Evolutionary conservation across 306 rosid species (phyloP).

Genomic region (Castanospermum australe): DNA sequence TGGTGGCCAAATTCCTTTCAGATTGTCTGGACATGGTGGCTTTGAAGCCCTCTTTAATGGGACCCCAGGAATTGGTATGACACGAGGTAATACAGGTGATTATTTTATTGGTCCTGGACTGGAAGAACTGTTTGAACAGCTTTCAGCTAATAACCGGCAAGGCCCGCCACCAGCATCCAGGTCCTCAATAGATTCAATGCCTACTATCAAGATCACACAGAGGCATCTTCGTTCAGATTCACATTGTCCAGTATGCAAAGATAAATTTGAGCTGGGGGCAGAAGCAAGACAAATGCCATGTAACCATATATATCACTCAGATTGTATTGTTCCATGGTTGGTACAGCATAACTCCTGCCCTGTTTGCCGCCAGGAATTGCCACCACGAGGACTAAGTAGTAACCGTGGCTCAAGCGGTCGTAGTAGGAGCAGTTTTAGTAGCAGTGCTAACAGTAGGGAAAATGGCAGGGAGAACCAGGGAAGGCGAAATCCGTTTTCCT

Average conservation of each 20-base stretch:
- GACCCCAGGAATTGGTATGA: conserved; percentile 60
- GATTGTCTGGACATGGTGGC: conserved; percentile 58
- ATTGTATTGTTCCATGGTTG: conserved; percentile 80
- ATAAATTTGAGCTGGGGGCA: conserved; percentile 61
- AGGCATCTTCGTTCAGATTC: conserved; percentile 72
- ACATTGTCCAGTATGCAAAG: conserved; percentile 73
- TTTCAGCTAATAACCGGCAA: conserved; percentile 58
- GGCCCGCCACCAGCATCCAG: conserved; percentile 76
- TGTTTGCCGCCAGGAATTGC: conserved; percentile 77
- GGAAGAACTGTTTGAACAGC: conserved; percentile 77
- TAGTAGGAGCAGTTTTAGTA: conserved; percentile 22
- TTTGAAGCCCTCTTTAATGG: conserved; percentile 68
- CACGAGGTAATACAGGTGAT: conserved; percentile 62
- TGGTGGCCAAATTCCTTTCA: conserved; percentile 68
- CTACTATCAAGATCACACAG: conserved; percentile 55
- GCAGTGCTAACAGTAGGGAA: conserved; percentile 34
- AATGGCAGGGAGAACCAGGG: conserved; percentile 39
- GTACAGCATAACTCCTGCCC: conserved; percentile 78
- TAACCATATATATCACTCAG: conserved; percentile 62
- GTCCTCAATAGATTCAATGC: conserved; percentile 67
- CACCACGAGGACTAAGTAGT: conserved; percentile 40
- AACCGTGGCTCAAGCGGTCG: conserved; percentile 30
- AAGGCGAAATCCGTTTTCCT: conserved; percentile 50
- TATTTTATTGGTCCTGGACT: conserved; percentile 80
- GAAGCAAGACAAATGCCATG: conserved; percentile 81